Evolutionary conservation across 345 rosid species (phyloP).

Genomic region (Sisymbrium altissimum): DNA sequence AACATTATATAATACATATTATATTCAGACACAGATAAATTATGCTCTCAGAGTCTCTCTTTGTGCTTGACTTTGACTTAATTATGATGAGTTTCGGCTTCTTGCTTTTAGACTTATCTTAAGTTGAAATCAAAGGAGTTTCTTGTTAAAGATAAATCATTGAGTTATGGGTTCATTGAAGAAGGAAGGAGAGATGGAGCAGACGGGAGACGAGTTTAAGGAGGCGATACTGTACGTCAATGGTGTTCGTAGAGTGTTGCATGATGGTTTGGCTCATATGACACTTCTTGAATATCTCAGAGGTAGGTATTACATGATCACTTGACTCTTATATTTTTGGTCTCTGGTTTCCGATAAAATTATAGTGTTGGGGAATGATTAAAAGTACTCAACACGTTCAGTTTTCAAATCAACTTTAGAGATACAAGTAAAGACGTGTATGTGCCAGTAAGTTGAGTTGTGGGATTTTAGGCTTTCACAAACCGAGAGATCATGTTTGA

Average conservation of each 20-base stretch:
- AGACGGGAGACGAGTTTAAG: constrained; percentile 32
- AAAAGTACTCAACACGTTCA: background rate
- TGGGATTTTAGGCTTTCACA: background rate
- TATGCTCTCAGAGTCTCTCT: background rate
- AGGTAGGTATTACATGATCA: constrained; percentile 41
- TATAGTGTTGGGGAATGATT: background rate
- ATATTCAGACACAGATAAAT: background rate
- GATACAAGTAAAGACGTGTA: background rate
- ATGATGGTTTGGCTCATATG: constrained; percentile 86
- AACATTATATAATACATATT: background rate
- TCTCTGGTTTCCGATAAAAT: background rate
- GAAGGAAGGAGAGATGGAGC: constrained; percentile 34
- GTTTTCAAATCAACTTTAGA: background rate
- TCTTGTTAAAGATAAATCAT: background rate
- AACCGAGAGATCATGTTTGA: background rate
- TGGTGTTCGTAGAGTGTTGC: constrained; percentile 79
- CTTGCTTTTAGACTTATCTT: background rate
- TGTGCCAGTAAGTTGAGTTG: background rate
- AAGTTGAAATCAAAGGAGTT: background rate
- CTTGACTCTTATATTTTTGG: background rate
- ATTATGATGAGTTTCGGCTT: background rate
- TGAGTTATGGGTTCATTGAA: constrained; percentile 56
- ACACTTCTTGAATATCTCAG: constrained; percentile 94
- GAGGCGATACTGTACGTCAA: constrained; percentile 78
- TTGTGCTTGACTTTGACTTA: background rate